Percentiles rank a stretch among this genome's conserved stretches.
phyloP scores from a whole-genome alignment of 2,329 filamentous ascomycete genomes.

The Trichophyton mentagrophytes region DNA sequence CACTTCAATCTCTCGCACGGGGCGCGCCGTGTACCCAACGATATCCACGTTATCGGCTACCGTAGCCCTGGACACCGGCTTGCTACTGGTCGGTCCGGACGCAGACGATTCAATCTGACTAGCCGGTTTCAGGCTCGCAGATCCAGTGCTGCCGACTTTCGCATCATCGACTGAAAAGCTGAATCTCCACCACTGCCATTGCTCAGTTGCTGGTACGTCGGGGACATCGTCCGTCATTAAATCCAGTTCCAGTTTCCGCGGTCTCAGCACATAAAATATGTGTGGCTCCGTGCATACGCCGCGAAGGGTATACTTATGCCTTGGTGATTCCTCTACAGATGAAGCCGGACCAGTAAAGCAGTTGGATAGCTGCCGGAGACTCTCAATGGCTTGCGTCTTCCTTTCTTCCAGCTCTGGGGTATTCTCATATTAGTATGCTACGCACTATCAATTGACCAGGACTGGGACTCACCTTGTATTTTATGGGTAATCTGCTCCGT shows the following conservation, averaged over 20 bases:
- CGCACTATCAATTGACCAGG: background rate
- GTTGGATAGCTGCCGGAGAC: constrained; percentile 33
- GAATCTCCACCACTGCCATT: constrained; percentile 45
- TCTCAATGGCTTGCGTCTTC: constrained; percentile 29
- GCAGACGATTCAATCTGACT: background rate
- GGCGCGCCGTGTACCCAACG: constrained; percentile 29
- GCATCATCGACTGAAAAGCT: constrained; percentile 37
- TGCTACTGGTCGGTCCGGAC: background rate
- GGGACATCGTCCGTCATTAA: constrained; percentile 17
- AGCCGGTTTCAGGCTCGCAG: constrained; percentile 3
- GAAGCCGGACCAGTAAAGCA: constrained; percentile 36
- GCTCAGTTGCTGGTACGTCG: constrained; percentile 17
- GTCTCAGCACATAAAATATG: constrained; percentile 44
- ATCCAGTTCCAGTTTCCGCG: constrained; percentile 12
- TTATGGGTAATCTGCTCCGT: constrained; percentile 31
- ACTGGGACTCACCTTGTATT: constrained; percentile 23
- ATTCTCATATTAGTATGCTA: background rate
- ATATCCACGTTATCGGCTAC: constrained; percentile 22
- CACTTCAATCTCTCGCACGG: constrained; percentile 41
- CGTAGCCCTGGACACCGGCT: constrained; percentile 7
- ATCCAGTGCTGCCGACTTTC: constrained; percentile 19
- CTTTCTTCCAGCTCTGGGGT: constrained; percentile 30
- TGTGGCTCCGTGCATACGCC: constrained; percentile 47
- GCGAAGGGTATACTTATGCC: constrained; percentile 42
- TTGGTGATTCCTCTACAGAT: constrained; percentile 27